Conservation (phyloP, 306 rosid genomes). For the Vigna nakashimae region DNA sequence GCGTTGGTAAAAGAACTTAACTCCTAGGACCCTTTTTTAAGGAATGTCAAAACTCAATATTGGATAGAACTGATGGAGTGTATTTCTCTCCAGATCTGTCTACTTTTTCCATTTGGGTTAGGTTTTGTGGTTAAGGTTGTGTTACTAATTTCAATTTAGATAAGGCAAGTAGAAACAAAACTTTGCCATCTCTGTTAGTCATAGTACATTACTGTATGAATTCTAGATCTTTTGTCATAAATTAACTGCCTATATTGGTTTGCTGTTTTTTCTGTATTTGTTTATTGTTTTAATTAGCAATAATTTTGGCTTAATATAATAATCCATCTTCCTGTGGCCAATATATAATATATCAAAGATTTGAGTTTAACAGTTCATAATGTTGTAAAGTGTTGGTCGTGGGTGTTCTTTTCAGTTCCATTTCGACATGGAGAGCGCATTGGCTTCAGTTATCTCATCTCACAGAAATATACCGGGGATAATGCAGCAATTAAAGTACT, state of each 20-base stretch:
- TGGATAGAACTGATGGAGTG: not conserved
- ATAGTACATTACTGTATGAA: conserved; percentile 16
- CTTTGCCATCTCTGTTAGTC: not conserved
- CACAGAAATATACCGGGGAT: conserved; percentile 82
- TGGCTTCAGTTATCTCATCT: conserved; percentile 90
- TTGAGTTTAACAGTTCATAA: conserved; percentile 47
- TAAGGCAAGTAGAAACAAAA: conserved; percentile 17
- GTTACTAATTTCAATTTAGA: conserved; percentile 19
- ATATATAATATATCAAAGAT: conserved; percentile 20
- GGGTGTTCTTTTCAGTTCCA: conserved; percentile 73
- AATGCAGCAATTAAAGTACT: conserved; percentile 67
- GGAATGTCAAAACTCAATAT: conserved; percentile 15
- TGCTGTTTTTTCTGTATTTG: conserved; percentile 13
- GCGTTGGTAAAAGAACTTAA: conserved; percentile 15
- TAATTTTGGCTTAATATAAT: conserved; percentile 4
- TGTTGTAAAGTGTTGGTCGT: conserved; percentile 62
- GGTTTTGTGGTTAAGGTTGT: conserved; percentile 13
- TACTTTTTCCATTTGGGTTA: conserved; percentile 28
- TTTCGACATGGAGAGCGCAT: conserved; percentile 98
- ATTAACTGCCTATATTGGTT: conserved; percentile 12
- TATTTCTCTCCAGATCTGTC: conserved; percentile 19
- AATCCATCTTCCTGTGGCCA: conserved; percentile 30
- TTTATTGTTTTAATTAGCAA: conserved; percentile 25
- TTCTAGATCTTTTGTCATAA: conserved; percentile 1
- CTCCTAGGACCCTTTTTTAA: not conserved